Evolutionary conservation across 1,139 yeast species (phyloP).

Genomic region (Candida sp.): DNA sequence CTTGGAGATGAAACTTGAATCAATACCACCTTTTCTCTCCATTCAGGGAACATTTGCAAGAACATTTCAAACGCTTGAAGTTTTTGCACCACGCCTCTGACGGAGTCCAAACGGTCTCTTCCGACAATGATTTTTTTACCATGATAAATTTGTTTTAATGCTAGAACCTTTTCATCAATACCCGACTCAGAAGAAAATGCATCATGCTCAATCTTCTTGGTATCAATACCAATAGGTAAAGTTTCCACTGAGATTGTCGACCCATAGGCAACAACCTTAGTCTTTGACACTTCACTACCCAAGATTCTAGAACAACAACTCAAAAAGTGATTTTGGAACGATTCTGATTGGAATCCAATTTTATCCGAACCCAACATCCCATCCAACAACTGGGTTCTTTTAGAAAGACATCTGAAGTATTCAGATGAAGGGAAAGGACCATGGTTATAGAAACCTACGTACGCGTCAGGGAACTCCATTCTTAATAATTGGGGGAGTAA

Average conservation of each 20-base stretch:
- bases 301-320: constrained; percentile 83
- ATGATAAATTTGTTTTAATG: constrained; percentile 64
- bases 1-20: constrained; percentile 92
- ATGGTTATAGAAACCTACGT: constrained; percentile 81
- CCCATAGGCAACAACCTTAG: constrained; percentile 72
- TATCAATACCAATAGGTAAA: constrained; percentile 85
- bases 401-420: constrained; percentile 84
- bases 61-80: constrained; percentile 80
- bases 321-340: constrained; percentile 86
- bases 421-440: constrained; percentile 97
- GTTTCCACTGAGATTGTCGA: constrained; percentile 69
- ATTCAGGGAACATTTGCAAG: constrained; percentile 85
- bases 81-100: constrained; percentile 81
- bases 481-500: constrained; percentile 84
- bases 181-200: constrained; percentile 32
- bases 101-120: constrained; percentile 76
- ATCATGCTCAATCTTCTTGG: constrained; percentile 57
- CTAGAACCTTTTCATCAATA: constrained; percentile 36
- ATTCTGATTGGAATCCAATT: constrained; percentile 80
- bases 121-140: constrained; percentile 80
- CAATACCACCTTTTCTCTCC: constrained; percentile 83
- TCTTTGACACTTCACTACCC: constrained; percentile 62
- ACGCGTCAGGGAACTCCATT: constrained; percentile 76
- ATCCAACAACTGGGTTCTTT: constrained; percentile 75
- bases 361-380: constrained; percentile 91